Evolutionary conservation across 495 filamentous ascomycete genomes (phyloP).

Genomic region (Daldinia grandis): DNA sequence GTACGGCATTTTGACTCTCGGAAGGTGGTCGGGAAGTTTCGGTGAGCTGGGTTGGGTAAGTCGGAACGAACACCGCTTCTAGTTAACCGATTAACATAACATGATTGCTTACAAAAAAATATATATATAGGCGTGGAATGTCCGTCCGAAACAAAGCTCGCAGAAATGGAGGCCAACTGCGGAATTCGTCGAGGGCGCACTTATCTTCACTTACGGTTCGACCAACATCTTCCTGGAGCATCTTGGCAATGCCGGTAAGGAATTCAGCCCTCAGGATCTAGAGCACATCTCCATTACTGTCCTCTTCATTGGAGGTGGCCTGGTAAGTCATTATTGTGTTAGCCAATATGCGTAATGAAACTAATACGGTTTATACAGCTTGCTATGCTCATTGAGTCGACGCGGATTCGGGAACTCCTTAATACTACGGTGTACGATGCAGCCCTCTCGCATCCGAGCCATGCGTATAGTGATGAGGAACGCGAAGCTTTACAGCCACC

Average conservation of each 20-base stretch:
- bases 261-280: slow-evolving; percentile 80
- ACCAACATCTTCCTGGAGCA: slow-evolving; percentile 96
- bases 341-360: background rate
- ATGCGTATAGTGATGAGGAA: slow-evolving; percentile 51
- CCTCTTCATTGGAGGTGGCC: slow-evolving; percentile 94
- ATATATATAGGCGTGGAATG: slow-evolving; percentile 80
- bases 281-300: slow-evolving; percentile 94
- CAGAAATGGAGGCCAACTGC: slow-evolving; percentile 75
- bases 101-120: slow-evolving; percentile 24
- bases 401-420: slow-evolving; percentile 70
- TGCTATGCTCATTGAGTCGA: slow-evolving; percentile 94
- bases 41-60: slow-evolving; percentile 86
- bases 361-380: slow-evolving; percentile 58
- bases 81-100: background rate
- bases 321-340: slow-evolving; percentile 62
- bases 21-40: slow-evolving; percentile 90
- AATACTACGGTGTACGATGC: slow-evolving; percentile 66
- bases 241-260: slow-evolving; percentile 71
- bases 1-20: slow-evolving; percentile 88
- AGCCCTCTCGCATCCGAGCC: slow-evolving; percentile 43
- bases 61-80: slow-evolving; percentile 24
- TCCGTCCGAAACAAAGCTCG: slow-evolving; percentile 71
- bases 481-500: slow-evolving; percentile 66
- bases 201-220: slow-evolving; percentile 88
- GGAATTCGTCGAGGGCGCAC: slow-evolving; percentile 86